Evolutionary conservation across 352 stramenopile genomes (phyloP), one percentile per base, ranked within the genome.

Genomic region (Phytophthora crassamura): DNA sequence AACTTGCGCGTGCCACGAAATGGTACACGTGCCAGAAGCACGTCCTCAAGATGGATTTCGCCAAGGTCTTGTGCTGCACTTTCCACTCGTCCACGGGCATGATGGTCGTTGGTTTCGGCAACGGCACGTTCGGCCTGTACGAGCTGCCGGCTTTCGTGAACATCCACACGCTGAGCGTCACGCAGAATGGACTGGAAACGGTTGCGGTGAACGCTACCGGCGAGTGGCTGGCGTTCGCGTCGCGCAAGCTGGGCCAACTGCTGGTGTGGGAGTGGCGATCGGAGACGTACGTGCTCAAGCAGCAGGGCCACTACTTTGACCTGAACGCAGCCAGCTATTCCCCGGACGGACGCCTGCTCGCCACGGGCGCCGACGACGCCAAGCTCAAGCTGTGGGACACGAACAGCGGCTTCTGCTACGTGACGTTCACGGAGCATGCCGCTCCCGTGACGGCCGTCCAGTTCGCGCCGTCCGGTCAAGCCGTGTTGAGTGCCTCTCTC

Each of bases 261-360:
- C 82, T 99, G 15, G 97, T 99, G 33, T 99, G 98, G 98, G 98
- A 99, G 69, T 99, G 98, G 98, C 86, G 98, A 58, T 98, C 93
- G 0, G 98, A 99, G 86, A 99, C 97, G 18, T 99, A 99, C 65
- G 95, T 99, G 42, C 82, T 99, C 11, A 99, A 99, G 78, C 98
- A 99, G 77, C 97, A 99, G 65, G 98, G 98, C 45, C 98, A 99
- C 84, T 98, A 97, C 52, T 99, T 99, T 69, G 97, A 98, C 61
- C 89, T 99, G 63, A 98, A 98, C 65, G 81, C 90, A 42, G 90
- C 99, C 40, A 98, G 97, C 38, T 99, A 99, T 78, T 99, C 95
- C 15, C 96, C 97, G 0, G 97, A 99, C 64, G 98, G 98, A 20
- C 86, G 97, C 9, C 78, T 99, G 11, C 77, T 99, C 36, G 98